Evolutionary conservation across 2,329 filamentous ascomycete species (phyloP).

Genomic region (Delphinella strobiligena): DNA sequence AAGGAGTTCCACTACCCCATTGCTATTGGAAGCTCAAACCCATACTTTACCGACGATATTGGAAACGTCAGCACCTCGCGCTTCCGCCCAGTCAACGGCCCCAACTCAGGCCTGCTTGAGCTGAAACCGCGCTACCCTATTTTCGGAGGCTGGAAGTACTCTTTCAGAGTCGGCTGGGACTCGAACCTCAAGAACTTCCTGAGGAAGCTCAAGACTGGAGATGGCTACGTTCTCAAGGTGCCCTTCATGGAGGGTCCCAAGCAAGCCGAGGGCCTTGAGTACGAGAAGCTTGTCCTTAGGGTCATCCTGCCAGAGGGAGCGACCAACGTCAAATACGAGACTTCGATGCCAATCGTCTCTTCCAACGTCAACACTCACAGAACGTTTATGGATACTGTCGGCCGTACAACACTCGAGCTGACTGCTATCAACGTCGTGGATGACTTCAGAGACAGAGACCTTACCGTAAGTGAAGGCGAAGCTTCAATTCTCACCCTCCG

Average conservation of each 20-base stretch:
- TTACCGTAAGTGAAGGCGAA: slow-evolving; percentile 43
- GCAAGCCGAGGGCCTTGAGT: slow-evolving; percentile 73
- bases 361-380: slow-evolving; percentile 55
- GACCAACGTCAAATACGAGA: slow-evolving; percentile 65
- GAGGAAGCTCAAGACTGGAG: slow-evolving; percentile 47
- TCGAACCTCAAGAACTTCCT: slow-evolving; percentile 68
- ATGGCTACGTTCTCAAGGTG: slow-evolving; percentile 75
- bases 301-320: slow-evolving; percentile 87
- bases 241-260: slow-evolving; percentile 90
- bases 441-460: slow-evolving; percentile 70
- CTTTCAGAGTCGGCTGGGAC: slow-evolving; percentile 95
- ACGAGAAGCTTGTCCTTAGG: slow-evolving; percentile 66
- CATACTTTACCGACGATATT: slow-evolving; percentile 93
- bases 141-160: slow-evolving; percentile 97
- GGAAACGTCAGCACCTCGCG: slow-evolving; percentile 92
- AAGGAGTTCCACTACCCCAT: slow-evolving; percentile 75
- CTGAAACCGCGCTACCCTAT: slow-evolving; percentile 91
- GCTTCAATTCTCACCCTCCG: neutral
- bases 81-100: slow-evolving; percentile 55
- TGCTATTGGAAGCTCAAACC: slow-evolving; percentile 64
- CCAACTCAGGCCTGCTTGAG: slow-evolving; percentile 57
- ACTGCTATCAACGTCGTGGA: slow-evolving; percentile 81
- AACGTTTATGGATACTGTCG: slow-evolving; percentile 88
- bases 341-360: slow-evolving; percentile 57
- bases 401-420: slow-evolving; percentile 70